Conservation (phyloP, 305 asterid genomes). For the Fraxinus floribunda region DNA sequence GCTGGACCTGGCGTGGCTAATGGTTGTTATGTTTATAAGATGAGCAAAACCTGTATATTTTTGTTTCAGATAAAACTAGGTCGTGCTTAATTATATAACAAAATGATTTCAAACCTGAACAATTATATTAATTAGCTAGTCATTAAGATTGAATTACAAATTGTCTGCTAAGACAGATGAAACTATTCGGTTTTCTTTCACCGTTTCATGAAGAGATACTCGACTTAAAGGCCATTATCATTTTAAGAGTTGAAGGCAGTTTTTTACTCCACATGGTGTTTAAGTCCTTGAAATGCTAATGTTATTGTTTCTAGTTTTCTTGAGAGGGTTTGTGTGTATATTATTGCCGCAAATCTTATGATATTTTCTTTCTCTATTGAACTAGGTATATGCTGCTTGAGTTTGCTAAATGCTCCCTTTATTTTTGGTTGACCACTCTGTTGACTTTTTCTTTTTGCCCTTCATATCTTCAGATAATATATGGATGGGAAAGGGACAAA, state of each 20-base stretch:
- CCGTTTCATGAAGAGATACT: background rate
- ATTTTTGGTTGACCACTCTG: background rate
- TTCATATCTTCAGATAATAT: slow-evolving; percentile 54
- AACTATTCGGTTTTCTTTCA: background rate
- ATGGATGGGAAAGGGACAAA: slow-evolving; percentile 78
- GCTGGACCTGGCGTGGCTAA: background rate
- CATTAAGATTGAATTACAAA: background rate
- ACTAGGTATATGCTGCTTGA: background rate
- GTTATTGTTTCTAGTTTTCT: background rate
- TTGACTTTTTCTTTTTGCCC: slow-evolving; percentile 15
- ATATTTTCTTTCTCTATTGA: no score
- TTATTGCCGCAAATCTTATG: background rate
- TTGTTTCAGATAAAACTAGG: background rate
- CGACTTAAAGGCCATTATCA: background rate
- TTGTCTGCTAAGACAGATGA: background rate
- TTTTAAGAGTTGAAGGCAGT: background rate
- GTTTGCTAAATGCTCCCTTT: background rate
- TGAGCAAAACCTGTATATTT: background rate
- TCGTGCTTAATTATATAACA: background rate
- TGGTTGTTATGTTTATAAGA: background rate
- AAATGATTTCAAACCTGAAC: background rate
- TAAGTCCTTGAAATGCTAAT: background rate
- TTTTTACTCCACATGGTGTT: background rate
- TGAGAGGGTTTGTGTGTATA: background rate
- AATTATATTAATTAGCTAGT: background rate